phyloP scores from a whole-genome alignment of 805 yeast species.

The Lipomyces japonicus region DNA sequence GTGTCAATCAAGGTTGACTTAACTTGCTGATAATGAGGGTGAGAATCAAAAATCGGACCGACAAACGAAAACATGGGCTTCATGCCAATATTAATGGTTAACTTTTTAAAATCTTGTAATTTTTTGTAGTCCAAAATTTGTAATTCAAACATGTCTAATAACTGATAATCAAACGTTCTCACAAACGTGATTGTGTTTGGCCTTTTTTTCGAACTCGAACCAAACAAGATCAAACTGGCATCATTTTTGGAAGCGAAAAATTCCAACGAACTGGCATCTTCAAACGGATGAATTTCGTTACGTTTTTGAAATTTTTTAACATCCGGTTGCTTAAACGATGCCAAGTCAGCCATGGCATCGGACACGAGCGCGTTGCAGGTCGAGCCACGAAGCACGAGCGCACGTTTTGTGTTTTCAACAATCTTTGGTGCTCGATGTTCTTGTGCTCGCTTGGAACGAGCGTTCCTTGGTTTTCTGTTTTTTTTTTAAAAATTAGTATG shows the following conservation, averaged over 20 bases:
- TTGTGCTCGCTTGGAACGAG: constrained; percentile 90
- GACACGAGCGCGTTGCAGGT: constrained; percentile 75
- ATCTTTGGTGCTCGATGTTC: constrained; percentile 84
- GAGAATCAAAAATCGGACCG: constrained; percentile 85
- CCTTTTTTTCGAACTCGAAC: constrained; percentile 82
- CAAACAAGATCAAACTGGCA: constrained; percentile 73
- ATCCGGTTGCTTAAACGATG: constrained; percentile 67
- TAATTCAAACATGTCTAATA: constrained; percentile 92
- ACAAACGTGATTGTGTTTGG: constrained; percentile 85
- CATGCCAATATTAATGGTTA: constrained; percentile 78
- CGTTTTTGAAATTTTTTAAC: constrained; percentile 82
- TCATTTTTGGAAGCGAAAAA: constrained; percentile 95
- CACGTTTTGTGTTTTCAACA: constrained; percentile 84
- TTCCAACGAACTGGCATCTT: constrained; percentile 78
- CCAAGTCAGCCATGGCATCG: constrained; percentile 80
- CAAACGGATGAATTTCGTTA: constrained; percentile 89
- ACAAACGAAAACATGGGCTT: constrained; percentile 93
- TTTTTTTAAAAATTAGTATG: no score
- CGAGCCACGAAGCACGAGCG: constrained; percentile 86
- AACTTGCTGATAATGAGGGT: constrained; percentile 78
- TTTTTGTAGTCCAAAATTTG: constrained; percentile 66
- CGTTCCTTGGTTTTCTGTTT: constrained; percentile 75
- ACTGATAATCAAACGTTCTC: constrained; percentile 83
- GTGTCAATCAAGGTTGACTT: constrained; percentile 89
- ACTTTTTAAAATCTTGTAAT: constrained; percentile 62